phyloP scores from a whole-genome alignment of 2,329 filamentous ascomycete genomes.

The Coniella vitis region DNA sequence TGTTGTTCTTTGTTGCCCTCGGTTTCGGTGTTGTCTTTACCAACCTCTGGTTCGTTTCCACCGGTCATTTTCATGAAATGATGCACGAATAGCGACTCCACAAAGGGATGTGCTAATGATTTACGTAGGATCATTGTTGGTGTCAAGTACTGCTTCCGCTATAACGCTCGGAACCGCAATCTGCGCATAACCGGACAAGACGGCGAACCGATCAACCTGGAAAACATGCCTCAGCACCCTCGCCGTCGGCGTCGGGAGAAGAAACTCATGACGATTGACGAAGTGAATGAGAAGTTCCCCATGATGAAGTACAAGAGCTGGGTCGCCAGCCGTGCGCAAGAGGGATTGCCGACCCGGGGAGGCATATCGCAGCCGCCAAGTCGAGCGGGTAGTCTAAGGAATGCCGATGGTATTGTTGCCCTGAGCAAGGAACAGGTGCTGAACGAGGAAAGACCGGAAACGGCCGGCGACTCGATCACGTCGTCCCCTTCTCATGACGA shows the following conservation, averaged over 20 bases:
- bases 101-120: conserved; percentile 20
- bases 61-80: background rate
- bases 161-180: conserved; percentile 87
- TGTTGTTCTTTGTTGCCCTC: conserved; percentile 89
- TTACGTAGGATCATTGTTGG: conserved; percentile 88
- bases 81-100: background rate
- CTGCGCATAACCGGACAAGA: conserved; percentile 65
- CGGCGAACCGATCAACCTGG: conserved; percentile 81
- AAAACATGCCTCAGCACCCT: conserved; percentile 77
- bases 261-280: conserved; percentile 98
- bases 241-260: conserved; percentile 86
- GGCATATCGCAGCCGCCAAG: conserved; percentile 73
- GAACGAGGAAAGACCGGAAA: conserved; percentile 32
- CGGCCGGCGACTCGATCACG: conserved; percentile 24
- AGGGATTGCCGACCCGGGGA: conserved; percentile 77
- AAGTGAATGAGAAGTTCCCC: conserved; percentile 96
- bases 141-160: conserved; percentile 98
- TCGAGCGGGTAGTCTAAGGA: conserved; percentile 65
- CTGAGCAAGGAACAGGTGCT: conserved; percentile 41
- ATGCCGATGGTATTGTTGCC: conserved; percentile 51
- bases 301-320: conserved; percentile 95
- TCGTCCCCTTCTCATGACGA: conserved; percentile 20
- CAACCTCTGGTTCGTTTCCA: conserved; percentile 79
- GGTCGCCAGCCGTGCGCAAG: conserved; percentile 74
- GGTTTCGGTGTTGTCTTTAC: conserved; percentile 98